Conservation (phyloP, 179 eudicot genomes). For the Silene noctiflora region DNA sequence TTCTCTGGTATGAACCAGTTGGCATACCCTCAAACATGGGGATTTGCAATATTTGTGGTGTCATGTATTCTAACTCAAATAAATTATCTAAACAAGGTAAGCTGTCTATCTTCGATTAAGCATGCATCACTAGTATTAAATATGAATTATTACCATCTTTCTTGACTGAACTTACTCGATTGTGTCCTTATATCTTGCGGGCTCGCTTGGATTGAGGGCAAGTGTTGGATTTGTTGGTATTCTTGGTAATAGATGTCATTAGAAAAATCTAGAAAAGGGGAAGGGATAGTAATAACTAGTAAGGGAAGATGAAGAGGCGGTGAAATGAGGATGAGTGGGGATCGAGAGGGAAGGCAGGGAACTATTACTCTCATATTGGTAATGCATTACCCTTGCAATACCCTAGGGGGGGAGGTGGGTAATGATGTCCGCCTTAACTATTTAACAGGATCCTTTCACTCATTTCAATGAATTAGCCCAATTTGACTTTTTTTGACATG, state of each 20-base stretch:
- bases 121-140: no score
- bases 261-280: no score
- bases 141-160: background rate
- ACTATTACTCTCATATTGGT: no score
- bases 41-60: slow-evolving; percentile 48
- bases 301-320: background rate
- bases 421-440: no score
- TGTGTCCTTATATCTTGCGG: background rate
- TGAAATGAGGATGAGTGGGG: background rate
- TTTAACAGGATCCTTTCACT: no score
- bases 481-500: no score
- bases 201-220: background rate
- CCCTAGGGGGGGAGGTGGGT: no score
- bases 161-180: background rate
- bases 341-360: no score
- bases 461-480: no score
- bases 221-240: no score
- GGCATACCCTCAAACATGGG: slow-evolving; percentile 81
- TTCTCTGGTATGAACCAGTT: slow-evolving; percentile 79
- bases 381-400: no score
- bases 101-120: background rate
- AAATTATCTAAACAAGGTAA: slow-evolving; percentile 86
- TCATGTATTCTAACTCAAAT: slow-evolving; percentile 71
- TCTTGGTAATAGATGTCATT: background rate
- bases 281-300: no score